Evolutionary conservation across 768 basidiomycete species (phyloP).

Genomic region (Lanmaoa rubissima): DNA sequence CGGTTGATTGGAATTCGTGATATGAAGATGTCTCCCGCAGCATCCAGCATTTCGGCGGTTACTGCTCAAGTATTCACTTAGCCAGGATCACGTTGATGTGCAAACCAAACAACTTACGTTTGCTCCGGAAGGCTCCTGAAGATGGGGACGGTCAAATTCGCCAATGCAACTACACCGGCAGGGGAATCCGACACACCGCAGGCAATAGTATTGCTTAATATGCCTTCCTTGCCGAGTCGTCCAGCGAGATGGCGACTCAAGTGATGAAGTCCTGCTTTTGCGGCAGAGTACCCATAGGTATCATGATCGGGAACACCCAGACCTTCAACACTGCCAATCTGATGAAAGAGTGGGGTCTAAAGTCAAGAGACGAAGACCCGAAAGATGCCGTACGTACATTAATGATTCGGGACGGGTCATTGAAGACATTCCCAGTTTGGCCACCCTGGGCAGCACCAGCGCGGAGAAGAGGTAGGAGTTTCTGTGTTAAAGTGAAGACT

Average conservation of each 20-base stretch:
- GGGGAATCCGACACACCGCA: slow-evolving; percentile 41
- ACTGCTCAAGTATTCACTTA: slow-evolving; percentile 34
- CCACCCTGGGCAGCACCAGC: slow-evolving; percentile 44
- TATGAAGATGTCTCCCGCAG: slow-evolving; percentile 42
- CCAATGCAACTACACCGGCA: background rate
- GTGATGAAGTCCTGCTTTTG: slow-evolving; percentile 63
- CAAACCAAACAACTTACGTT: slow-evolving; percentile 30
- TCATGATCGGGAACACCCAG: slow-evolving; percentile 51
- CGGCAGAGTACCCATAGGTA: slow-evolving; percentile 64
- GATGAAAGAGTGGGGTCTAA: background rate
- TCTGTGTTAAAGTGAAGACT: slow-evolving; percentile 64
- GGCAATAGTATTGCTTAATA: slow-evolving; percentile 63
- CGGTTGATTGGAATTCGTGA: slow-evolving; percentile 47
- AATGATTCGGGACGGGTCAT: slow-evolving; percentile 56
- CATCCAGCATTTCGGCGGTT: slow-evolving; percentile 52
- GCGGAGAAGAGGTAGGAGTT: slow-evolving; percentile 54
- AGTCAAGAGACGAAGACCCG: background rate
- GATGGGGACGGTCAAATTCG: background rate
- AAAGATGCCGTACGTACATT: slow-evolving; percentile 40
- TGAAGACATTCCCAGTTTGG: slow-evolving; percentile 33
- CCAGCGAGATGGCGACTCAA: slow-evolving; percentile 56
- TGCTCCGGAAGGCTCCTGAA: slow-evolving; percentile 41
- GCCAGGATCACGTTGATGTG: background rate
- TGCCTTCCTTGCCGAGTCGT: slow-evolving; percentile 53
- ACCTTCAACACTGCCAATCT: slow-evolving; percentile 68